A percentile compares a stretch with the other conserved stretches of the same genome.
Conservation (phyloP, 331 rosid species). For the Telfairia occidentalis region DNA sequence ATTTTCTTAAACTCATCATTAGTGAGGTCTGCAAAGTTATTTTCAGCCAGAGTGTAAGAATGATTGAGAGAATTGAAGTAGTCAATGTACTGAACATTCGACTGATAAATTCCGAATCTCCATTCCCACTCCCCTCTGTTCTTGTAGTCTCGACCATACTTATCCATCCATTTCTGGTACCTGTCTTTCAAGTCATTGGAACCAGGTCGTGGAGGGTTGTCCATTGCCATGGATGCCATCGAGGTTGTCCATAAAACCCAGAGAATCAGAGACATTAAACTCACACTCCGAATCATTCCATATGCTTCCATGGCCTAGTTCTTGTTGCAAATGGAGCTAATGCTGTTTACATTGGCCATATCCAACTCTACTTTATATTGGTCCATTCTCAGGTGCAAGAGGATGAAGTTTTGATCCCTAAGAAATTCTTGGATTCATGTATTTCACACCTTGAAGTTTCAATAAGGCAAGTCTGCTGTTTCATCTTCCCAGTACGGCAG, state of each 20-base stretch:
- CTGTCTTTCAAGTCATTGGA: slow-evolving; percentile 26
- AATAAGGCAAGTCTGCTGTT: slow-evolving; percentile 18
- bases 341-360: not conserved
- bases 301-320: slow-evolving; percentile 27
- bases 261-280: slow-evolving; percentile 24
- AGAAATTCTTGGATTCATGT: slow-evolving; percentile 20
- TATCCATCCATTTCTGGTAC: slow-evolving; percentile 39
- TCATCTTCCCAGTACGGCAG: not conserved
- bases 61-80: slow-evolving; percentile 37
- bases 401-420: not conserved
- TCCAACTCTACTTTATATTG: not conserved
- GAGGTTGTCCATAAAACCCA: slow-evolving; percentile 27
- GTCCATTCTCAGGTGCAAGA: not conserved
- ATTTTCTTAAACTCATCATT: slow-evolving; percentile 33
- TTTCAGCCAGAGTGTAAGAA: slow-evolving; percentile 50
- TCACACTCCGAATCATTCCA: slow-evolving; percentile 8
- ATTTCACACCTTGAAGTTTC: slow-evolving; percentile 26
- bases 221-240: slow-evolving; percentile 14
- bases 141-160: slow-evolving; percentile 22
- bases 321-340: not conserved
- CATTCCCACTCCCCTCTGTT: slow-evolving; percentile 33
- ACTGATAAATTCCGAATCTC: slow-evolving; percentile 44
- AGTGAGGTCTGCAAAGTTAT: slow-evolving; percentile 55
- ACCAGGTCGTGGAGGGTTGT: slow-evolving; percentile 10
- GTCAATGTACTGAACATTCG: slow-evolving; percentile 38